Base-by-base conservation (phyloP, 768 basidiomycete species). In the Naganishia antarctica region DNA sequence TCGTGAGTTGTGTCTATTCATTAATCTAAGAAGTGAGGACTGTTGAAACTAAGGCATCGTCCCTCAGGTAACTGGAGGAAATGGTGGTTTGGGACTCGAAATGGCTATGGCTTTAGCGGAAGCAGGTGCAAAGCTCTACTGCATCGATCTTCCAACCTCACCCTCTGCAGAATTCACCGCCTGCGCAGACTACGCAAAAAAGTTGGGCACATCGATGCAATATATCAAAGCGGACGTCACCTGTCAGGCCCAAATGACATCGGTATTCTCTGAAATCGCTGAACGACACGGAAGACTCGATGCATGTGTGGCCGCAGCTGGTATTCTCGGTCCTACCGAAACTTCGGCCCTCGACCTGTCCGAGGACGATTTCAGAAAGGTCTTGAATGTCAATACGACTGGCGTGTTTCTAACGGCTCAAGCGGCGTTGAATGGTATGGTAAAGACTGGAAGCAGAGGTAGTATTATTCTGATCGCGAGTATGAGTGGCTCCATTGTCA, bases 61-160 rank as follows among this genome's bases (percentile, higher is more conserved):
- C 1, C 26, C 34, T 16, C 34, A 68, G 66, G 63, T 68, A 23
- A 60, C 86, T 0, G 86, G 86, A 5, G 86, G 81, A 0, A 84
- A 85, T 66, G 78, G 86, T 32, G 86, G 89, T 0, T 82, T 90
- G 16, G 89, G 89, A 2, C 83, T 91, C n/a, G 89, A 91, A 78
- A 86, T 87, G 85, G 87, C 87, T 37, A 78, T 89, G 60, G 84
- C 85, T 4, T 78, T 90, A 44, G 82, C 83, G 45, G 89, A 90
- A 78, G 85, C 84, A 15, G 88, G 88, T 34, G 86, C 86, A 6
- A 81, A 83, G 32, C 64, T 74, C 13, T 71, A 71, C 62, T 68
- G 53, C 1, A 25, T 71, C 41, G 73, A 74, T 47, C 37, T 72
- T 0, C 64, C 71, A 29, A 9, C 47, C 37, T 47, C 31, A 13